Evolutionary conservation across 2,329 filamentous ascomycete species (phyloP).

Genomic region (Diaporthe batatas): DNA sequence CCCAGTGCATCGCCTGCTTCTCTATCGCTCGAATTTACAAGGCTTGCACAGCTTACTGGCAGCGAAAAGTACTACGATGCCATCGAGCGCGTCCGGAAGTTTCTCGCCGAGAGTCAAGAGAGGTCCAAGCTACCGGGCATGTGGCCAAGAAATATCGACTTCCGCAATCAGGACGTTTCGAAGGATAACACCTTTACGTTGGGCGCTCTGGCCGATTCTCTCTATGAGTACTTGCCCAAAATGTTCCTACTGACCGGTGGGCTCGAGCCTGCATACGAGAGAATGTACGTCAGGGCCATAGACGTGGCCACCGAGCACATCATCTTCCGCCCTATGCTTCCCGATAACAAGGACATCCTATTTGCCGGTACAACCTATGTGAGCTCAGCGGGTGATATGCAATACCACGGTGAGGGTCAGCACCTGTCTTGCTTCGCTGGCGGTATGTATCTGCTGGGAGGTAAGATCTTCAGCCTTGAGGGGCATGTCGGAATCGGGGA

Average conservation of each 20-base stretch:
- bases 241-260: conserved; percentile 77
- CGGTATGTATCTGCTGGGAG: conserved; percentile 62
- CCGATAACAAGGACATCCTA: conserved; percentile 72
- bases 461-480: conserved; percentile 59
- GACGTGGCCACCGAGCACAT: conserved; percentile 71
- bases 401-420: conserved; percentile 49
- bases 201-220: conserved; percentile 66
- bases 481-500: conserved; percentile 62
- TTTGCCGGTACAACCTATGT: conserved; percentile 62
- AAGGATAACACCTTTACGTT: conserved; percentile 60
- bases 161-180: conserved; percentile 60
- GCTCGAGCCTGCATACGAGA: conserved; percentile 69
- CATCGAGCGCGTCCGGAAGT: conserved; percentile 67
- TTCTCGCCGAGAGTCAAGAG: conserved; percentile 76
- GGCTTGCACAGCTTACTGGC: conserved; percentile 77
- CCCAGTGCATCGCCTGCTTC: conserved; percentile 64
- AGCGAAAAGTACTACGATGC: conserved; percentile 81
- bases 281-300: conserved; percentile 73
- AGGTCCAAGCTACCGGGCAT: conserved; percentile 79
- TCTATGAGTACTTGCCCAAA: conserved; percentile 73
- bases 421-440: conserved; percentile 64
- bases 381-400: conserved; percentile 66
- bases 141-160: conserved; percentile 78
- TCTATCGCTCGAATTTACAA: conserved; percentile 78
- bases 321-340: conserved; percentile 78